A percentile compares a stretch with the other conserved stretches of the same genome.
Evolutionary conservation across 495 filamentous ascomycete genomes (phyloP).

Genomic region (Aspergillus carlsbadensis): DNA sequence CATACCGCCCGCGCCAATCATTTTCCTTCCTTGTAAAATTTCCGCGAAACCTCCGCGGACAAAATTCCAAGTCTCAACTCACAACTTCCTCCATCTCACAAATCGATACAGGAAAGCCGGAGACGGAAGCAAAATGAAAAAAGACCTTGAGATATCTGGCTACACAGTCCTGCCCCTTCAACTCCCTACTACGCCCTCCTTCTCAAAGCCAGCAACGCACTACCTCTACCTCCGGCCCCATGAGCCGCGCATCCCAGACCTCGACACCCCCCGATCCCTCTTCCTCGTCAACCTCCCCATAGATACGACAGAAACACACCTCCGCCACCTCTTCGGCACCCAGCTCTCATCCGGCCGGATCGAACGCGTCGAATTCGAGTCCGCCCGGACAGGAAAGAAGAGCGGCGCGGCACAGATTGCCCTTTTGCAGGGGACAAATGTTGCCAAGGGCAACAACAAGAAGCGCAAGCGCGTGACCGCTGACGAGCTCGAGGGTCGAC

Average conservation of each 20-base stretch:
- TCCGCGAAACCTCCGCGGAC: constrained; percentile 5
- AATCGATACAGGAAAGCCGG: background rate
- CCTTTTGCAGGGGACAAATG: constrained; percentile 19
- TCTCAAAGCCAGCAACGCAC: constrained; percentile 62
- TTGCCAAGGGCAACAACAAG: constrained; percentile 58
- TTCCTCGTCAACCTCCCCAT: constrained; percentile 87
- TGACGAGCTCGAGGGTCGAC: constrained; percentile 50
- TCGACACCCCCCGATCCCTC: constrained; percentile 69
- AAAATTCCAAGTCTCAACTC: constrained; percentile 8
- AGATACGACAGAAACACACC: constrained; percentile 74
- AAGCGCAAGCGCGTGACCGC: constrained; percentile 65
- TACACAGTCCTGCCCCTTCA: constrained; percentile 52
- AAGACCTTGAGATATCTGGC: constrained; percentile 44
- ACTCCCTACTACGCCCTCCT: constrained; percentile 61
- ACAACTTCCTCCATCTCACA: constrained; percentile 15
- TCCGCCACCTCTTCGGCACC: constrained; percentile 69
- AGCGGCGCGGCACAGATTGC: constrained; percentile 14
- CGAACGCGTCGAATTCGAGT: constrained; percentile 72
- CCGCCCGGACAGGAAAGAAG: constrained; percentile 45
- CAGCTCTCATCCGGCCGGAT: constrained; percentile 73
- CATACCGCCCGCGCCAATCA: constrained; percentile 3
- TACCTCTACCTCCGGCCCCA: constrained; percentile 86
- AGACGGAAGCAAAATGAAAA: constrained; percentile 33
- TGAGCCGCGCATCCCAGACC: constrained; percentile 70
- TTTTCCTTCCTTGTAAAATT: constrained; percentile 2